phyloP scores from a whole-genome alignment of 2,329 filamentous ascomycete species.

The Claviceps africana region DNA sequence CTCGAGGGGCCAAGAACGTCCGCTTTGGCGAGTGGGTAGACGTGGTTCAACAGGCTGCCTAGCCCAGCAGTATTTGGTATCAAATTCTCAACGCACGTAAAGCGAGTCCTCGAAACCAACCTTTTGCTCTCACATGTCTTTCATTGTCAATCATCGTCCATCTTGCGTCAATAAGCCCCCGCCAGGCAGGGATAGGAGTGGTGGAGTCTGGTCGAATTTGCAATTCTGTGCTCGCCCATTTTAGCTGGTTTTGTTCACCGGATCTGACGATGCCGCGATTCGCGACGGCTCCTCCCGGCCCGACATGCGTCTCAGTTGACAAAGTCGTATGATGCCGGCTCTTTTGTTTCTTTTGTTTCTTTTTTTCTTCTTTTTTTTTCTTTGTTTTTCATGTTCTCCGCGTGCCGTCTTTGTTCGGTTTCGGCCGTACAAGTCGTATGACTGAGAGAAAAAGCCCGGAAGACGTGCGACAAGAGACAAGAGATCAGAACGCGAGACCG shows the following conservation, averaged over 20 bases:
- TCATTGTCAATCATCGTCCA: not conserved
- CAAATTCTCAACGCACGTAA: not conserved
- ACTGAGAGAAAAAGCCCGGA: not conserved
- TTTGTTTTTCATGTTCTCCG: too few species aligned
- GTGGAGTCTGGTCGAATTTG: not conserved
- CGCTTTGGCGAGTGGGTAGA: not conserved
- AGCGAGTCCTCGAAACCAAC: not conserved
- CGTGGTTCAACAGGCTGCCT: not conserved
- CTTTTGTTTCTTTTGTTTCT: not conserved
- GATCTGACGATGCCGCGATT: not conserved
- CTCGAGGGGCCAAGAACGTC: not conserved
- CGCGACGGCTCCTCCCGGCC: not conserved
- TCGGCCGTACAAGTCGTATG: not conserved
- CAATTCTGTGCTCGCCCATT: not conserved
- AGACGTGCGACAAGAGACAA: not conserved
- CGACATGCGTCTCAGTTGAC: not conserved
- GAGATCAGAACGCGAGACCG: not conserved
- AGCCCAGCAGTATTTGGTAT: not conserved
- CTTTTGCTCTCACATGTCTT: not conserved
- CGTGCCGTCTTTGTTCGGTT: not conserved
- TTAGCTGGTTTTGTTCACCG: not conserved
- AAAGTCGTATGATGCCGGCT: not conserved
- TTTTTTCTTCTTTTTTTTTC: too few species aligned
- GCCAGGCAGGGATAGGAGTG: not conserved
- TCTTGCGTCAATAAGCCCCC: not conserved